phyloP scores from a whole-genome alignment of 1,284 basidiomycete genomes.

The Leccinum holopus region DNA sequence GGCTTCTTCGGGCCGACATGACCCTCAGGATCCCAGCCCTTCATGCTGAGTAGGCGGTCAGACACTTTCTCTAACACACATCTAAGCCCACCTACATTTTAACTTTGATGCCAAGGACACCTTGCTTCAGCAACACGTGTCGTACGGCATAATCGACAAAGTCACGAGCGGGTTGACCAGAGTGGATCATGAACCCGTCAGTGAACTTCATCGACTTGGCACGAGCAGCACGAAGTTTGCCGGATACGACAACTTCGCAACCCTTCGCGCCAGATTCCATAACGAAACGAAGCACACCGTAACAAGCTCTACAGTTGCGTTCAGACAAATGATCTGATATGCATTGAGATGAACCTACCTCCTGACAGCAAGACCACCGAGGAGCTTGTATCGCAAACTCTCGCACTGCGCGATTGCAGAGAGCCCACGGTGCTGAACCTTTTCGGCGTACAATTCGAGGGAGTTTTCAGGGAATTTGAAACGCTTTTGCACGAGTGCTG shows the following conservation, averaged over 20 bases:
- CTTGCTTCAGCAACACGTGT: slow-evolving; percentile 98
- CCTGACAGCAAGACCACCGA: slow-evolving; percentile 98
- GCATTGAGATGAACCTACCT: slow-evolving; percentile 53
- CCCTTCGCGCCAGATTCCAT: slow-evolving; percentile 99
- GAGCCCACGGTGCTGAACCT: slow-evolving; percentile 98
- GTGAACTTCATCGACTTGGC: slow-evolving; percentile 99
- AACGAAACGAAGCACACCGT: slow-evolving; percentile 99
- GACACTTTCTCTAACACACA: background rate
- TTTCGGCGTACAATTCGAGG: slow-evolving; percentile 99
- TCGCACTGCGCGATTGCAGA: slow-evolving; percentile 99
- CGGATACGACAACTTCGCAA: slow-evolving; percentile 99
- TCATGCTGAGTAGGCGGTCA: slow-evolving; percentile 68
- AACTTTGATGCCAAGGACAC: slow-evolving; percentile 99
- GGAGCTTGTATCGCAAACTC: slow-evolving; percentile 97
- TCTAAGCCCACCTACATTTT: slow-evolving; percentile 76
- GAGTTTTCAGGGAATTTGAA: slow-evolving; percentile 99
- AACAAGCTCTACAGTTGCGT: slow-evolving; percentile 77
- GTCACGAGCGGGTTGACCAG: slow-evolving; percentile 96
- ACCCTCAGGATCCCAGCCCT: slow-evolving; percentile 92
- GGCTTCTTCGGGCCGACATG: slow-evolving; percentile 88
- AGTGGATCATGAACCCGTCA: slow-evolving; percentile 99
- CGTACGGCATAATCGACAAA: slow-evolving; percentile 98
- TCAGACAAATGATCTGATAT: background rate
- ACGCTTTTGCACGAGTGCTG: slow-evolving; percentile 97
- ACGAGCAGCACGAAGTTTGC: slow-evolving; percentile 99